phyloP scores from a whole-genome alignment of 2,329 filamentous ascomycete species.

The Hymenoscyphus fructigenus region DNA sequence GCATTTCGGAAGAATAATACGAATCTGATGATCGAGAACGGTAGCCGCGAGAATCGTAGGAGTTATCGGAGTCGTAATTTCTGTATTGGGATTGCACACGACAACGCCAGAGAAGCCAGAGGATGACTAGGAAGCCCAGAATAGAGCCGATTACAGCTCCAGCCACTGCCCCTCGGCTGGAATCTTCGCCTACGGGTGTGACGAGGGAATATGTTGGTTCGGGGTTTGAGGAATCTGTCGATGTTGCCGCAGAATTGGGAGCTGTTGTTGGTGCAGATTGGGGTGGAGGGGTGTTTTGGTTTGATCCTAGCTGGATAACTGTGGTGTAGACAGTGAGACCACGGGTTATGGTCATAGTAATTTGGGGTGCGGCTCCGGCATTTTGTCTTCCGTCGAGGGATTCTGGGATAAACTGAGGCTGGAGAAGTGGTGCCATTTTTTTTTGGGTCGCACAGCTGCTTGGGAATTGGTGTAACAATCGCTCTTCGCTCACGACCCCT shows the following conservation, averaged over 20 bases:
- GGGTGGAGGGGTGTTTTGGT: constrained; percentile 6
- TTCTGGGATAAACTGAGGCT: neutral
- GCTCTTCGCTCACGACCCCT: neutral
- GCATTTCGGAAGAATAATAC: neutral
- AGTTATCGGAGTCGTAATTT: neutral
- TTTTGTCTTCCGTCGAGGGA: constrained; percentile 6
- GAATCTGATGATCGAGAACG: neutral
- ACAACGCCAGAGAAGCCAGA: constrained; percentile 34
- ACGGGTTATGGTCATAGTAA: constrained; percentile 17
- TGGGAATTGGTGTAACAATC: neutral
- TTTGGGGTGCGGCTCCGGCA: constrained; percentile 10
- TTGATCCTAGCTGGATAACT: constrained; percentile 16
- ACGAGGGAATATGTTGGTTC: neutral
- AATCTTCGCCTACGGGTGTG: neutral
- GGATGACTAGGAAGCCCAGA: constrained; percentile 36
- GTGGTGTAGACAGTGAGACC: constrained; percentile 16
- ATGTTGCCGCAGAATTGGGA: neutral
- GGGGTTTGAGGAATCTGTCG: neutral
- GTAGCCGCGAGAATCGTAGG: neutral
- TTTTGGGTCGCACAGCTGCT: neutral
- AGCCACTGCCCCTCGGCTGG: constrained; percentile 1
- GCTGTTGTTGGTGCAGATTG: neutral
- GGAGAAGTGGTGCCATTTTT: constrained; percentile 13
- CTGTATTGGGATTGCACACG: neutral
- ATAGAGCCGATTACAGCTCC: constrained; percentile 25